Evolutionary conservation across 2,329 filamentous ascomycete species (phyloP), one percentile per base, ranked within the genome.

Genomic region (Botrytis fabae): DNA sequence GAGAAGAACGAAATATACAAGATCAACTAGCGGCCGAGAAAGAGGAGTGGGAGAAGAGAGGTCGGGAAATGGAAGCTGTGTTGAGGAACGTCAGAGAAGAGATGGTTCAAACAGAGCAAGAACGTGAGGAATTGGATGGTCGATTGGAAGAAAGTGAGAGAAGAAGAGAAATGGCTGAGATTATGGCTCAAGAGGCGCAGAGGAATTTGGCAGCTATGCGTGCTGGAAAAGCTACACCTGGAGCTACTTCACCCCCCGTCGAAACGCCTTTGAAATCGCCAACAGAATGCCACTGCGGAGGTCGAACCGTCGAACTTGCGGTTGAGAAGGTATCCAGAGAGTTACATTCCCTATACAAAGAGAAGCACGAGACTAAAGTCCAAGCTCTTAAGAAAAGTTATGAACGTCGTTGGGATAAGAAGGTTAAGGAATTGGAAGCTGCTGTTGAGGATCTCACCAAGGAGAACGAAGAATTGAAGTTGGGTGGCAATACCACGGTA

Each of bases 281-380:
- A 25, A 78, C 75, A 4, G 79, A 79, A 59, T 78, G 78, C 64
- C 72, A 64, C 44, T 79, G 77, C 62, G 77, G 77, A 78, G 71
- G 81, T 70, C 78, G 84, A 77, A 94, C 97, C 76, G 92, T 97
- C 68, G 95, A 98, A 80, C 86, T 93, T 62, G 92, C 92, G 2
- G 92, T 95, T 35, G 94, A 97, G 82, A 94, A 95, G 77, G 94
- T 98, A 59, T 95, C 95, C n/a, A 89, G 94, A 44, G 96, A 99
- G 80, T 87, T 99, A 59, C 96, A 99, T 81, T 88, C 91, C 0
- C 87, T 97, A 18, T 99, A 99, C 87, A 98, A 98, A 85, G 91
- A 92, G 80, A 99, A 99, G 84, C 96, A 99, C 81, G 95, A 98
- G 84, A 93, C 91, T 75, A 99, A 99, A 85, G 95, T 98, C 62